Percentiles rank a stretch among this genome's conserved stretches.
Conservation (phyloP, 75 land plant species). For the Pseudotsuga menziesii region DNA sequence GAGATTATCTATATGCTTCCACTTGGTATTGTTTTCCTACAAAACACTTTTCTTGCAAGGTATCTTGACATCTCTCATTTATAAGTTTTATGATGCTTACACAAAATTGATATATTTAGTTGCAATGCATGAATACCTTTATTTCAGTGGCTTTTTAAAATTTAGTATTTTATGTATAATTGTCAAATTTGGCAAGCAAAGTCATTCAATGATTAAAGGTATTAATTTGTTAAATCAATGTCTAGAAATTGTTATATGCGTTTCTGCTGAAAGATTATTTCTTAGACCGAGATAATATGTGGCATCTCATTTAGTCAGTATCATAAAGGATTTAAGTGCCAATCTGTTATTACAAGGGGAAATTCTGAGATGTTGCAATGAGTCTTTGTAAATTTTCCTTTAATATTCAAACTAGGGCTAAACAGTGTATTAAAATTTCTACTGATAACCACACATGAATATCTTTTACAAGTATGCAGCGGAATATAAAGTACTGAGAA, state of each 20-base stretch:
- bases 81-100: not conserved
- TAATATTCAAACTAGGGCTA: too few species aligned
- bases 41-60: not conserved
- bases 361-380: too few species aligned
- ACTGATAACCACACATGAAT: too few species aligned
- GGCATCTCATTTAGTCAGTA: too few species aligned
- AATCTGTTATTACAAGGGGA: too few species aligned
- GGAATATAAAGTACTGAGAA: too few species aligned
- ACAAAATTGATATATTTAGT: not conserved
- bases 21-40: not conserved
- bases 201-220: not conserved
- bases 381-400: too few species aligned
- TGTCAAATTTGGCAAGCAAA: not conserved
- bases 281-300: not conserved
- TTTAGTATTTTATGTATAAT: not conserved
- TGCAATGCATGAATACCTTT: not conserved
- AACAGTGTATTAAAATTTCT: too few species aligned
- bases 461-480: too few species aligned
- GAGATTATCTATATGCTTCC: not conserved
- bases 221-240: not conserved
- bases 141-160: not conserved
- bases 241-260: not conserved
- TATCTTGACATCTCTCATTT: not conserved
- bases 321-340: too few species aligned
- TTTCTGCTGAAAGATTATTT: not conserved